Conservation (phyloP, 768 basidiomycete species). For the Serendipita indica region DNA sequence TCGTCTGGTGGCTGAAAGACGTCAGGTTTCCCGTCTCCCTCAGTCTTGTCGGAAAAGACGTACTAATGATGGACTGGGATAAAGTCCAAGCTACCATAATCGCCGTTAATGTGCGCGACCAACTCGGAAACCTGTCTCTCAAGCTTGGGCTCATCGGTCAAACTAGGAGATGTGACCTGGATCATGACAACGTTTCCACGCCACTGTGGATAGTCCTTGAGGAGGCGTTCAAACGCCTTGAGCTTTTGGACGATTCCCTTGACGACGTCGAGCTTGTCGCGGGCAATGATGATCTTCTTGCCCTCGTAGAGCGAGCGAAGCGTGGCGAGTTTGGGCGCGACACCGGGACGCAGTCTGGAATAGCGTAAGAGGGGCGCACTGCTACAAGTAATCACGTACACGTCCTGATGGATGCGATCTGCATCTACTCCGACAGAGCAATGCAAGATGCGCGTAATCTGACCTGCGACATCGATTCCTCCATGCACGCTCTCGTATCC, state of each 20-base stretch:
- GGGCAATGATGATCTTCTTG: slow-evolving; percentile 96
- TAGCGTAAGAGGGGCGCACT: background rate
- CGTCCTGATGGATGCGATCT: slow-evolving; percentile 69
- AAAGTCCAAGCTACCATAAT: slow-evolving; percentile 87
- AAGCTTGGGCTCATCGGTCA: slow-evolving; percentile 84
- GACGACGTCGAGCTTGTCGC: slow-evolving; percentile 97
- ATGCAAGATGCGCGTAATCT: slow-evolving; percentile 66
- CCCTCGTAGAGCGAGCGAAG: slow-evolving; percentile 75
- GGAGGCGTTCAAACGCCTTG: slow-evolving; percentile 86
- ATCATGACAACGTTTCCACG: slow-evolving; percentile 52
- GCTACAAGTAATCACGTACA: slow-evolving; percentile 29
- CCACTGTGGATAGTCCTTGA: slow-evolving; percentile 93
- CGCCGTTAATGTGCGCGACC: slow-evolving; percentile 89
- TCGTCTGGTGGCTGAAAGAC: slow-evolving; percentile 67
- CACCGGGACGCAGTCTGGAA: slow-evolving; percentile 52
- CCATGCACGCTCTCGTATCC: slow-evolving; percentile 63
- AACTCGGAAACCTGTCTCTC: slow-evolving; percentile 88
- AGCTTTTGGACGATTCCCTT: slow-evolving; percentile 98
- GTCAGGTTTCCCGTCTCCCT: too few species aligned
- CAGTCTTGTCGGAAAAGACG: slow-evolving; percentile 22
- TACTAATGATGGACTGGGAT: slow-evolving; percentile 97
- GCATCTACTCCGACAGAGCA: slow-evolving; percentile 96
- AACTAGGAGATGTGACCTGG: slow-evolving; percentile 86
- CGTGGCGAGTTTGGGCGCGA: slow-evolving; percentile 80
- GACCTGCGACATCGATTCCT: slow-evolving; percentile 76